Evolutionary conservation across 768 basidiomycete genomes (phyloP), one percentile per base, ranked within the genome.

Genomic region (Macrolepiota albuminosa): DNA sequence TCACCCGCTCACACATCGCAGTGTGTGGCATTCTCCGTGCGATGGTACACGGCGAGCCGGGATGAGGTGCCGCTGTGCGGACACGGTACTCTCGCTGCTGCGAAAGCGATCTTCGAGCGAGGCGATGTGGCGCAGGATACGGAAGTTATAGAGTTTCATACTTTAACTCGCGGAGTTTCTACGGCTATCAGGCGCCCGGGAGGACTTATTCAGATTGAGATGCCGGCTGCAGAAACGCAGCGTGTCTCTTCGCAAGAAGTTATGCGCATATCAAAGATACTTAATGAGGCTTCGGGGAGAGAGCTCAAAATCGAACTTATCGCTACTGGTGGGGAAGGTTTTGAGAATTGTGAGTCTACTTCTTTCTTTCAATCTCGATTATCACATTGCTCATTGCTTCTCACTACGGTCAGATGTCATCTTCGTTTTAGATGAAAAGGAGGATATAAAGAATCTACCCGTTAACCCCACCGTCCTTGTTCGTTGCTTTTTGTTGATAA

Each of bases 21-120:
- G 43, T 63, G 71, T 6, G 69, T 68, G 1, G 66, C 69, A 9
- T 76, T 74, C 57, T 59, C 66, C 21, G 71, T 82, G 37, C 75
- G 78, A 48, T 81, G 71, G 68, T 73, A 79, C 61, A 65, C 71
- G 21, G 50, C 75, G 4, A 64, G 45, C 21, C 66, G 66, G 8
- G 29, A 46, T 2, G 77, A 77, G 60, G 48, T 72, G 0, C 67
- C 71, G 8, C 58, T 79, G n/a, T 80, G 79, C 54, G 75, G 77
- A n/a, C 78, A 81, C 64, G 80, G 68, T 21, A 74, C 74, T 2
- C 64, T 84, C 11, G 82, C 79, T 2, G 73, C 79, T 26, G 74
- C 78, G 1, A 71, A 75, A 55, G 73, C 72, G 2, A 64, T 84
- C 13, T 78, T 78, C 48, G 67, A 67, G 5, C 58, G 66, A 31